Evolutionary conservation across 1,139 yeast genomes (phyloP), one percentile per base, ranked within the genome.

Genomic region (Candida gigantensis): DNA sequence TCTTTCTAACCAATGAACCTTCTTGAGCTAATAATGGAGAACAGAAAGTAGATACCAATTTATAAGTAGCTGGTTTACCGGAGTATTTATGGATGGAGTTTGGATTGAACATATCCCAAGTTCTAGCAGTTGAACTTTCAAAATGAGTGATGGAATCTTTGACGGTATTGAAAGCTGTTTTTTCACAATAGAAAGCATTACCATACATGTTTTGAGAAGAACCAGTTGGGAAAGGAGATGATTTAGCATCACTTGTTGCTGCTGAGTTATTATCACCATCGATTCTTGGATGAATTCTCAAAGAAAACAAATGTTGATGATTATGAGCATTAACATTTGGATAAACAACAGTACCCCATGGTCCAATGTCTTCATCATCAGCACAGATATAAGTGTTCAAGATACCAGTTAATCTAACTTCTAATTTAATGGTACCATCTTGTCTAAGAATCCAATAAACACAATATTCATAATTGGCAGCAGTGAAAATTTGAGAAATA

Each of bases 391-490:
- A 81, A 29, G 90, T 84, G 72, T 84, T 83, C 63, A 84, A 73
- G 47, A 84, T 84, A 63, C 94, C 94, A 23, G 94, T 84, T 47
- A 84, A 75, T 65, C 85, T 81, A 49, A 85, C 69, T 58, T 84
- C 94, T 50, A 84, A 72, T 60, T 81, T 81, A 58, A 84, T 82
- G 33, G 89, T 79, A 53, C 90, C 94, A 60, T 84, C 94, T 64
- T 83, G 90, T 69, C 84, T 77, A 62, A 84, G 81, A 45, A 73
- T 78, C 89, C 89, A 84, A 71, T 84, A 84, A 55, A 84, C 71
- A 63, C 89, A 81, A 67, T 84, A 84, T 65, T 85, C 94, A 60
- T 84, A 84, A 70, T 84, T 84, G 32, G 90, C 88, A 51, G 92
- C 92, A 33, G 94, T 84, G 63, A 84, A 84, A 56, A 84, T 81